Base-by-base conservation (phyloP, 1,139 yeast species). In the Candida neerlandica region DNA sequence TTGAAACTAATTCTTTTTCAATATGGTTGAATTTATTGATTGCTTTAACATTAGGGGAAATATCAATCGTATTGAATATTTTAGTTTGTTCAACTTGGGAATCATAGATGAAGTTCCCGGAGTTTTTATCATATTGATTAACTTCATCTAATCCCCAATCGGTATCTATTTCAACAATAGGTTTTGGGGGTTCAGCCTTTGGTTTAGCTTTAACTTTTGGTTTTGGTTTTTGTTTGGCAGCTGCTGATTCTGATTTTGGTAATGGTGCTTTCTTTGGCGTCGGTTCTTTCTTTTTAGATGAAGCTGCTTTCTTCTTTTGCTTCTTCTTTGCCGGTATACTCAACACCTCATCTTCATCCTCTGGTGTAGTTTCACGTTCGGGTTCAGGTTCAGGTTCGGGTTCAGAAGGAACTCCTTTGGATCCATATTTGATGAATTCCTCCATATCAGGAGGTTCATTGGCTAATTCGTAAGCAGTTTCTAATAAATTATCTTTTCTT, bases 121-220 rank as follows among this genome's bases (percentile, higher is more conserved):
- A 51, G 11, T 63, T 60, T 40, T 50, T 55, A 21, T 66, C 64
- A 41, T 54, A 60, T 6, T 55, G 56, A 14, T 61, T 51, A 33
- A 58, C 53, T 19, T 71, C 77, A 9, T 71, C 76, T 18, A 75
- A 50, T 1, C 80, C 80, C 80, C 80, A 75, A 57, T 75, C 80
- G 4, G 72, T 63, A 56, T 75, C 80, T 45, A 65, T 66, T 15
- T 64, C 72, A 14, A 64, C 45, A 26, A 43, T 23, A 15, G 23
- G 34, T 16, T 40, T 26, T 27, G 43, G 33, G 4, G 44, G 44
- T 29, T 27, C 29, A 12, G 35, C 26, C 15, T 27, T 29, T 15
- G 43, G 26, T 41, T 27, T 41, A 3, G 34, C 27, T 18, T 40
- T 40, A 1, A 33, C n/a, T 26, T 40, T 40, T 26, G 33, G 14